Evolutionary conservation across 257 asterid genomes (phyloP), one percentile per base, ranked within the genome.

Genomic region (Lantana camara): DNA sequence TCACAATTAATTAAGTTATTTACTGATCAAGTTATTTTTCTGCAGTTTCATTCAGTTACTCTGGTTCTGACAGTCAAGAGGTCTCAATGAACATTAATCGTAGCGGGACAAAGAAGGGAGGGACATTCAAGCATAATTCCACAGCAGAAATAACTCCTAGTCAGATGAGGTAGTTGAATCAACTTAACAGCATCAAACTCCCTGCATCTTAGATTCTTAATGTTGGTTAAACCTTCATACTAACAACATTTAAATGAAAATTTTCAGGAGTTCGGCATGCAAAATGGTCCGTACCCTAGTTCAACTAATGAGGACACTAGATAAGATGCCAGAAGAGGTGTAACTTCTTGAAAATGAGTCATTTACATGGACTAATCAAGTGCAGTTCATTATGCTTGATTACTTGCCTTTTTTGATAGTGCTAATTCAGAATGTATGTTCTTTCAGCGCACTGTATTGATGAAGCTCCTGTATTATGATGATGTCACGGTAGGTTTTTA

Each of bases 281-380:
- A 91, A 91, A 82, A 91, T 91, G 96, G 91, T 91, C 30, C 89
- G 95, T 35, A 88, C 96, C 41, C 72, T 88, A 72, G 29, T 91
- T 73, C 96, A 91, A 30, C 81, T 89, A 57, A 89, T 93, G 98
- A 87, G 98, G 78, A 93, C 97, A 66, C 82, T 89, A 52, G 97
- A 89, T 75, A 85, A 93, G 89, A 85, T 93, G 95, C 97, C 97
- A 44, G 91, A 87, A 62, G 96, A 93, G 97, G 96, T 89, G 61
- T 30, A 22, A 14, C 60, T 58, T 70, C 67, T 66, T 44, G 56
- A 60, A 24, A 44, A 54, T 23, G 65, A 37, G 66, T 62, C 57
- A 38, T 52, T 40, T 65, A 8, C 42, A 48, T 54, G 32, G 45
- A 30, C 67, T 22, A 44, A 37, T 69, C 41, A 20, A 60, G 41